phyloP scores from a whole-genome alignment of 2,329 filamentous ascomycete genomes.

The Trichoderma afroharzianum region DNA sequence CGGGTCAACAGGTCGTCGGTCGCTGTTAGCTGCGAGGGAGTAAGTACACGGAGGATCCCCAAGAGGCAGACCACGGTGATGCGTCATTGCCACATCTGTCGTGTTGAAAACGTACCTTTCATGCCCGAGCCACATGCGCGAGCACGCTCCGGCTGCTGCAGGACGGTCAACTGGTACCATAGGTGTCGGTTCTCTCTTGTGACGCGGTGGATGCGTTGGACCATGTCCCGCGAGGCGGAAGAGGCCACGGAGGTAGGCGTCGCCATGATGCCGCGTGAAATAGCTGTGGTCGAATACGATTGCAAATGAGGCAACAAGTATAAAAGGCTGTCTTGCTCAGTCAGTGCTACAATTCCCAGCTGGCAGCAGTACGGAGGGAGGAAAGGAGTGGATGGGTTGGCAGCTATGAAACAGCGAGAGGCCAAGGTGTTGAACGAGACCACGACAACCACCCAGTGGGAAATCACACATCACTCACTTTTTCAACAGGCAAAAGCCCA shows the following conservation, averaged over 20 bases:
- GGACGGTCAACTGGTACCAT: constrained; percentile 77
- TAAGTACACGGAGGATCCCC: constrained; percentile 19
- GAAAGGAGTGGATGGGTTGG: neutral
- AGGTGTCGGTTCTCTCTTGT: constrained; percentile 75
- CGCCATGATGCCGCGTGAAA: constrained; percentile 29
- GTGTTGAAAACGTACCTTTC: constrained; percentile 67
- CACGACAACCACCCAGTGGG: neutral
- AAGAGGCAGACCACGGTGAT: neutral
- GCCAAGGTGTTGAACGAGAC: neutral
- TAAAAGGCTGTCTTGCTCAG: neutral
- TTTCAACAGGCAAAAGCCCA: neutral
- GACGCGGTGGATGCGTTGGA: constrained; percentile 45
- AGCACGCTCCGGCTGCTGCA: constrained; percentile 92
- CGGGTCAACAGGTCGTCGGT: constrained; percentile 88
- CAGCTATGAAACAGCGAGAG: neutral
- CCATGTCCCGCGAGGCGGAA: constrained; percentile 32
- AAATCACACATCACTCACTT: neutral
- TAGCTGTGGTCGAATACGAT: neutral
- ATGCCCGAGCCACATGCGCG: constrained; percentile 92
- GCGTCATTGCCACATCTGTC: neutral
- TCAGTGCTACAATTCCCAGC: neutral
- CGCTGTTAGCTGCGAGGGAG: constrained; percentile 41
- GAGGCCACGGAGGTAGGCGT: constrained; percentile 31
- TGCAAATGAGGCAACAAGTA: constrained; percentile 4
- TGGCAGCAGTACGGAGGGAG: neutral